These are phyloP conservation scores for Parascedosporium putredinis DNA, from an alignment of 2,329 filamentous ascomycete species.

Conservation along the genomic window DNA sequence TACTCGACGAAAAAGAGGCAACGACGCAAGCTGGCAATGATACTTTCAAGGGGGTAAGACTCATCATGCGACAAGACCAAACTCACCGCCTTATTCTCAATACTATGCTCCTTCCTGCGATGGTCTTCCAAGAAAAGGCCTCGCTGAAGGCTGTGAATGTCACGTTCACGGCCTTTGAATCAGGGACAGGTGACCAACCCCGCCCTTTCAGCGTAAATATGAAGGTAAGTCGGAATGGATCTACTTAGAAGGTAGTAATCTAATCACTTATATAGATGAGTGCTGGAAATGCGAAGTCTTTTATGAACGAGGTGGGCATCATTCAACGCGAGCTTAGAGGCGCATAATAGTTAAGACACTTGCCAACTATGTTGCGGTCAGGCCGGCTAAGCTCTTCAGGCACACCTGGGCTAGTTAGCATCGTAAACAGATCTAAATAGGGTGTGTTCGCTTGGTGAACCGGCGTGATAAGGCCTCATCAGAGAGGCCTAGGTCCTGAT, in stretches of 20 bases:
- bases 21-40: constrained; percentile 13
- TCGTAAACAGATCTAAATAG: too few relatives aligned
- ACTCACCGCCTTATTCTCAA: constrained; percentile 82
- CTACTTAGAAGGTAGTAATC: constrained; percentile 7
- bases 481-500: too few relatives aligned
- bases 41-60: constrained; percentile 47
- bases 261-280: constrained; percentile 33
- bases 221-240: constrained; percentile 33
- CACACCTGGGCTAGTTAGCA: too few relatives aligned
- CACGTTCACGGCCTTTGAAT: constrained; percentile 54
- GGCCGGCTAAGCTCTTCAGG: neutral
- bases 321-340: constrained; percentile 40
- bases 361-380: neutral
- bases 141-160: constrained; percentile 62
- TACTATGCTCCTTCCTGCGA: constrained; percentile 65
- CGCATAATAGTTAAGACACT: constrained; percentile 16
- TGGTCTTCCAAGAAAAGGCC: constrained; percentile 70
- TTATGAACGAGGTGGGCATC: constrained; percentile 37
- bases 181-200: constrained; percentile 25
- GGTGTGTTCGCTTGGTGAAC: too few relatives aligned
- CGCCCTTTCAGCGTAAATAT: constrained; percentile 50
- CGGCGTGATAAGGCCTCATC: too few relatives aligned
- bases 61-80: constrained; percentile 87
- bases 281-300: constrained; percentile 39
- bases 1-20: constrained; percentile 35